A percentile compares a stretch with the other conserved stretches of the same genome.
Evolutionary conservation across 2,329 filamentous ascomycete genomes (phyloP).

Genomic region (Trichothecium roseum): DNA sequence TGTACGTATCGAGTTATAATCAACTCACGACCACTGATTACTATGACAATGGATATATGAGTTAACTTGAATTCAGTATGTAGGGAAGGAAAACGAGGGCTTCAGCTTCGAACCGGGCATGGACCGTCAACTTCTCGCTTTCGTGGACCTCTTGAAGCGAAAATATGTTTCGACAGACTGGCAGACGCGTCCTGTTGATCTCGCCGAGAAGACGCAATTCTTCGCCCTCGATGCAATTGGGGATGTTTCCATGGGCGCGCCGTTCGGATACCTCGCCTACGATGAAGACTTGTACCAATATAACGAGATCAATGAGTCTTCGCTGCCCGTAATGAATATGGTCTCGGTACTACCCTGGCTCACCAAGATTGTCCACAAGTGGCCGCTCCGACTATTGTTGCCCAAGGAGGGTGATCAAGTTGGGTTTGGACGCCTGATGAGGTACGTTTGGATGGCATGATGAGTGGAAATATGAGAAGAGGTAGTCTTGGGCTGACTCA

Average conservation of each 20-base stretch:
- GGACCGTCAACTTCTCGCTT: slow-evolving; percentile 24
- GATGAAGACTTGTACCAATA: slow-evolving; percentile 37
- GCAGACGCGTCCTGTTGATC: slow-evolving; percentile 28
- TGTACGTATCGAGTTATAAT: slow-evolving; percentile 7
- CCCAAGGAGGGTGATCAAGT: slow-evolving; percentile 24
- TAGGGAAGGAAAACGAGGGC: slow-evolving; percentile 36
- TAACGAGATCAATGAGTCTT: slow-evolving; percentile 31
- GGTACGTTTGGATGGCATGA: slow-evolving; percentile 27
- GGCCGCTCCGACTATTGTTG: slow-evolving; percentile 23
- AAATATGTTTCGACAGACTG: slow-evolving; percentile 32
- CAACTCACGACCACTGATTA: neutral
- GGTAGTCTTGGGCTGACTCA: slow-evolving; percentile 1
- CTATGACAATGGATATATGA: no score
- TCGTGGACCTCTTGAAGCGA: slow-evolving; percentile 33
- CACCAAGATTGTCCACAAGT: slow-evolving; percentile 20
- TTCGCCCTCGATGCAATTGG: slow-evolving; percentile 45
- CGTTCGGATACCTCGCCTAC: slow-evolving; percentile 39
- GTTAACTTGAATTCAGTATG: slow-evolving; percentile 29
- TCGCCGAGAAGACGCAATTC: slow-evolving; percentile 38
- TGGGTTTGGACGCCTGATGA: slow-evolving; percentile 27
- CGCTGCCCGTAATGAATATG: slow-evolving; percentile 24
- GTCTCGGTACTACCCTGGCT: slow-evolving; percentile 25
- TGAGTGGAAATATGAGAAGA: slow-evolving; percentile 3
- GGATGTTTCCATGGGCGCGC: slow-evolving; percentile 38
- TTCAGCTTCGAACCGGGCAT: slow-evolving; percentile 29